A percentile compares a stretch with the other conserved stretches of the same genome.
These are phyloP conservation scores for Pogostemon cablin DNA, from an alignment of 257 asterid species.

Conservation along the genomic window DNA sequence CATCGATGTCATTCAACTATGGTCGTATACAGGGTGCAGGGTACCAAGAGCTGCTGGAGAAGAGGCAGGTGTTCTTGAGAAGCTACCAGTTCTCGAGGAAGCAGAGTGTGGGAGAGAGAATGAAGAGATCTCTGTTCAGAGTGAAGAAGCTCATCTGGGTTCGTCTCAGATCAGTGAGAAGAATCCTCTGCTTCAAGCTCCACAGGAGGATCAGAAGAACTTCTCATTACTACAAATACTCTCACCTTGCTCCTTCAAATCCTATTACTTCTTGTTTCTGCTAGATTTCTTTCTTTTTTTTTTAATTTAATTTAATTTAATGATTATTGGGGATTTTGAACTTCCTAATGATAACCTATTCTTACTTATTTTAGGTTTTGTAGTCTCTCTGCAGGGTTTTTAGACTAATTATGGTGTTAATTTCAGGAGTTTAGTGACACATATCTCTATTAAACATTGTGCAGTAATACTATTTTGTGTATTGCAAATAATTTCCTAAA, in stretches of 20 bases:
- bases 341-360: background rate
- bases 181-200: constrained; percentile 57
- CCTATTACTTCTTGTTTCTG: constrained; percentile 35
- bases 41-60: constrained; percentile 52
- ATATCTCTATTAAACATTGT: no score
- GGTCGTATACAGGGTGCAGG: constrained; percentile 30
- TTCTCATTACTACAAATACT: constrained; percentile 18
- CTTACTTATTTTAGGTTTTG: background rate
- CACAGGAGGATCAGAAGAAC: constrained; percentile 44
- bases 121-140: constrained; percentile 55
- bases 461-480: no score
- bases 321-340: background rate
- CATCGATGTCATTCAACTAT: constrained; percentile 39
- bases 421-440: no score
- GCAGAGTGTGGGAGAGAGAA: constrained; percentile 52
- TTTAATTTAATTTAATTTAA: background rate
- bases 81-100: constrained; percentile 86
- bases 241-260: background rate
- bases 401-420: background rate
- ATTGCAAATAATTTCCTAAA: no score
- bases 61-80: constrained; percentile 79
- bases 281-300: constrained; percentile 27
- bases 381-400: background rate
- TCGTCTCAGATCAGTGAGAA: constrained; percentile 57
- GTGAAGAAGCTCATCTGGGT: constrained; percentile 57